Base-by-base conservation (phyloP, 1,284 basidiomycete genomes). In the Malassezia arunalokei region DNA sequence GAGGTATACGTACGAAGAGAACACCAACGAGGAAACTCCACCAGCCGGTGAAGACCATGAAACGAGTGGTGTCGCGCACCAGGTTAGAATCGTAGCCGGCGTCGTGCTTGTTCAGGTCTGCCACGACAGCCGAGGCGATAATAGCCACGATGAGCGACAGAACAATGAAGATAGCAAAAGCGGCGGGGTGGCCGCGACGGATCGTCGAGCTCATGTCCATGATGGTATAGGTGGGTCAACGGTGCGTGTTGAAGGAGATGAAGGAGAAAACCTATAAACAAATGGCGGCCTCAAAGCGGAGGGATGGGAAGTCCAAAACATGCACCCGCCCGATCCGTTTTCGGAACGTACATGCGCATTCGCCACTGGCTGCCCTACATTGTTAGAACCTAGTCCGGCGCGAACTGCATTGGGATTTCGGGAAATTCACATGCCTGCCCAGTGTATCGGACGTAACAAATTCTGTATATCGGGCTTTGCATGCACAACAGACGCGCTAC, bases 41-140 rank as follows among this genome's bases (percentile, higher is more conserved):
- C 70, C 70, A 73, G 31, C 65, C 65, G 31, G 57, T 54, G 38
- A 73, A 73, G 51, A 70, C 51, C 28, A 64, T 51, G 59, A 65
- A 71, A 30, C 64, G 63, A 31, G 68, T 63, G 24, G 56, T 49
- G 41, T 62, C 61, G 39, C 63, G 58, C 41, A 45, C 51, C 14
- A 52, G 50, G 4, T 62, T 47, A 11, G 11, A 12, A 15, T 35
- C 33, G 15, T 35, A 35, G 11, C 33, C 33, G 4, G 20, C 56
- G 55, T 58, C 52, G 60, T 67, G 53, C n/a, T n/a, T 33, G 56
- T 70, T 66, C 58, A 65, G 69, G 59, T 68, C 58, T 29, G 57
- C 43, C 9, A 63, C 61, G 29, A 72, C 49, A 8, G 54, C 53
- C 31, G 68, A 68, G 17, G 69, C 59, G 35, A 72, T 71, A 37